phyloP scores from a whole-genome alignment of 169 alveolate species.

The Plasmodium sp. region DNA sequence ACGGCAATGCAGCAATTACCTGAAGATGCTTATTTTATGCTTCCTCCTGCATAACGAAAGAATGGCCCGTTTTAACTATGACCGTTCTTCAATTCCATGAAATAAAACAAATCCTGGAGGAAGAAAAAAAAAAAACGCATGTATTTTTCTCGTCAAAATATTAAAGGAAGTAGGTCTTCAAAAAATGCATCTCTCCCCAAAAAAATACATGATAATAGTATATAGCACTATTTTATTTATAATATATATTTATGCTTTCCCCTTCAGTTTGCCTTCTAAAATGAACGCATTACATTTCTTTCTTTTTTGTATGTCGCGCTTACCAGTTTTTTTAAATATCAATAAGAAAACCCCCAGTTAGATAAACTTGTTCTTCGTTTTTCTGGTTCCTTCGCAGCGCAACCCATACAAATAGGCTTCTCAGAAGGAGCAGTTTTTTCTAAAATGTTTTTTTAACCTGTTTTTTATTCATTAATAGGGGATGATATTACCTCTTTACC shows the following conservation, averaged over 20 bases:
- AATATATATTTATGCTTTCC: neutral
- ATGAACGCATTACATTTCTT: neutral
- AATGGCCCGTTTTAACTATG: neutral
- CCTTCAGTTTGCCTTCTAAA: neutral
- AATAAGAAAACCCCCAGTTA: neutral
- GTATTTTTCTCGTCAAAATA: neutral
- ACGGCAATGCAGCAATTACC: neutral
- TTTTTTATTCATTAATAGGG: neutral
- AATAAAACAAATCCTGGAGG: neutral
- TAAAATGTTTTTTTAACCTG: neutral
- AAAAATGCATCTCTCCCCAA: neutral
- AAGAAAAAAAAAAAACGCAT: neutral
- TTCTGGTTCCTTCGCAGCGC: neutral
- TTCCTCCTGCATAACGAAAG: neutral
- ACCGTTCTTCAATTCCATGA: neutral
- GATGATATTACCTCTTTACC: neutral
- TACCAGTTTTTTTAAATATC: neutral
- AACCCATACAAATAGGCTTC: neutral
- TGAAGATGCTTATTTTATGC: neutral
- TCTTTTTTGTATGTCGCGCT: neutral
- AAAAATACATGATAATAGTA: too few relatives aligned
- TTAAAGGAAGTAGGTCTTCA: neutral
- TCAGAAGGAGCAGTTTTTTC: neutral
- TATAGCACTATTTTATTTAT: too few relatives aligned
- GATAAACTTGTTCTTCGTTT: neutral